Conservation (phyloP, 768 basidiomycete genomes). For the Mrakia hoshinonis region DNA sequence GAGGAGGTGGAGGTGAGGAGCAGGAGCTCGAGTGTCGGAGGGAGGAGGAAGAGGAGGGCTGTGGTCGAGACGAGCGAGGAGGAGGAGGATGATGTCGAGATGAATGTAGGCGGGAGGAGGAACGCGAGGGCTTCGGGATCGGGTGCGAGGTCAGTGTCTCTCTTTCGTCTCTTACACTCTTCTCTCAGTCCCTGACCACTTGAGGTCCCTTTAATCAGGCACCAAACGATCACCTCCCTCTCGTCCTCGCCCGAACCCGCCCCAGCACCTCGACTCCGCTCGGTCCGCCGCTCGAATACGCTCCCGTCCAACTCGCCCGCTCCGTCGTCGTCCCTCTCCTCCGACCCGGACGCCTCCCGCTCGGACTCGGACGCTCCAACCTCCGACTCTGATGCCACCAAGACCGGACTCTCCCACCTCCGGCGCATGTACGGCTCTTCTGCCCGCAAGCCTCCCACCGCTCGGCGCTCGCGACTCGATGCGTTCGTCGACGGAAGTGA, state of each 20-base stretch:
- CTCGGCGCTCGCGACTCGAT: too few relatives aligned
- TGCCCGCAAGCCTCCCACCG: too few relatives aligned
- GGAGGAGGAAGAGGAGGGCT: neutral
- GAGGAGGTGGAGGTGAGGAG: neutral
- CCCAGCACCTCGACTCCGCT: neutral
- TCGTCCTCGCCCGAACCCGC: neutral
- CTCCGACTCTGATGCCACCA: neutral
- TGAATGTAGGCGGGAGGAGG: neutral
- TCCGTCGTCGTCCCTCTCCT: neutral
- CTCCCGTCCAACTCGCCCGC: neutral
- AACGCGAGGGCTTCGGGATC: neutral
- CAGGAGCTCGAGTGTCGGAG: neutral
- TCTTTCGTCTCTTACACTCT: neutral
- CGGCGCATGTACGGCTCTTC: neutral
- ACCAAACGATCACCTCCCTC: neutral
- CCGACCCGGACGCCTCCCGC: neutral
- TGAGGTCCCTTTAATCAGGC: neutral
- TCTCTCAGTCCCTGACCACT: neutral
- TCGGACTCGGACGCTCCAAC: neutral
- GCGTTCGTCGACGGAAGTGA: too few relatives aligned
- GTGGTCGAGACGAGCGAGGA: neutral
- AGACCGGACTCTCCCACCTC: neutral
- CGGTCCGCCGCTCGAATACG: neutral
- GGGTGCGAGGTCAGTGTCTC: neutral
- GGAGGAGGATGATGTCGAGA: conserved; percentile 5